These are phyloP conservation scores for Salix exigua DNA, from an alignment of 345 rosid genomes.

Conservation along the genomic window DNA sequence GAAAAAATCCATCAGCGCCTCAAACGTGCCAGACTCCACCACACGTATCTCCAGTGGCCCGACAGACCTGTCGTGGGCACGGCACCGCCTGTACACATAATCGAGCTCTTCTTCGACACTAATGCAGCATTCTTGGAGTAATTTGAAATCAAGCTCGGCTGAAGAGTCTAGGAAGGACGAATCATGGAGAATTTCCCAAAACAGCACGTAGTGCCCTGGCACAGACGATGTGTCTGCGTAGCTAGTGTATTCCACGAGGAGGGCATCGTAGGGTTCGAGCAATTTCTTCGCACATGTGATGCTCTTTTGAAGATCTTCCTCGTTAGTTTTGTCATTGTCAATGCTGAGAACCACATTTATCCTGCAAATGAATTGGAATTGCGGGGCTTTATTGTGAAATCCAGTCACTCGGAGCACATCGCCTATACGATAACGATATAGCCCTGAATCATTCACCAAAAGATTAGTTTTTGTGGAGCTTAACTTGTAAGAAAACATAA, in stretches of 20 bases:
- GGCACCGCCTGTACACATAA: slow-evolving; percentile 55
- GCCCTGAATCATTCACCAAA: slow-evolving; percentile 32
- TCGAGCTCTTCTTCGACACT: slow-evolving; percentile 55
- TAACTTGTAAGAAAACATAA: background rate
- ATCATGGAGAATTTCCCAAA: slow-evolving; percentile 46
- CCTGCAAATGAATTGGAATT: slow-evolving; percentile 65
- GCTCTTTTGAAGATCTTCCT: slow-evolving; percentile 60
- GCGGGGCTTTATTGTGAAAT: slow-evolving; percentile 58
- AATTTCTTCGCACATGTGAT: slow-evolving; percentile 42
- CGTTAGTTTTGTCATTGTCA: slow-evolving; percentile 65
- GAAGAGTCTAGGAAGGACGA: slow-evolving; percentile 5
- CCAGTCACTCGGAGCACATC: slow-evolving; percentile 61
- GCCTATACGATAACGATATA: slow-evolving; percentile 53
- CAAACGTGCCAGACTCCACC: slow-evolving; percentile 49
- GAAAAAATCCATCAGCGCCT: slow-evolving; percentile 53
- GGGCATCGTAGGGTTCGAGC: slow-evolving; percentile 42
- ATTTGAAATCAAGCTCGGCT: slow-evolving; percentile 18
- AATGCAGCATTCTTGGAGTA: slow-evolving; percentile 56
- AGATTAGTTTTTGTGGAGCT: background rate
- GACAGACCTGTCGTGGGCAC: slow-evolving; percentile 42
- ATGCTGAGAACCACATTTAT: slow-evolving; percentile 61
- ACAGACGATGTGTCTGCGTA: slow-evolving; percentile 49
- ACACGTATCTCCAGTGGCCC: slow-evolving; percentile 65
- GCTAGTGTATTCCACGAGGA: slow-evolving; percentile 64
- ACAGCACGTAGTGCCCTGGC: slow-evolving; percentile 63